phyloP scores from a whole-genome alignment of 163 green algal species.

The Scenedesmus sp. region DNA sequence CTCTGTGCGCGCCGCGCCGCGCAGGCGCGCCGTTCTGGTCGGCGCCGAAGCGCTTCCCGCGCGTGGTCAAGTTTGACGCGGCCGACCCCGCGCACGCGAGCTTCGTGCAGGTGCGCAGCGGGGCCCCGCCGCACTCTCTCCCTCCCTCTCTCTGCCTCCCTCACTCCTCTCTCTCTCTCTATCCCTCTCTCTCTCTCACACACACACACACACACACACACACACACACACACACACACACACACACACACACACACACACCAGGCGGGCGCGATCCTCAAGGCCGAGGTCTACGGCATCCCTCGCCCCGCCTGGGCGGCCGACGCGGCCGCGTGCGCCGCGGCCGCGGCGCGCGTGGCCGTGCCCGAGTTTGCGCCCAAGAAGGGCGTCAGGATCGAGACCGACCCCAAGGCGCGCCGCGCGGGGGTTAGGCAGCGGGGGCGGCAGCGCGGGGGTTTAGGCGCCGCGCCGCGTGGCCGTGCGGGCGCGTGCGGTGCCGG shows the following conservation, averaged over 20 bases:
- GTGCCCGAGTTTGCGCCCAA: slow-evolving; percentile 87
- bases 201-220: too few relatives aligned
- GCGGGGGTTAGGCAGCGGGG: neutral
- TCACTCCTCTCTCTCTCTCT: too few relatives aligned
- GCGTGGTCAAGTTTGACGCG: slow-evolving; percentile 79
- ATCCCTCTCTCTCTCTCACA: too few relatives aligned
- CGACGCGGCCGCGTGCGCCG: slow-evolving; percentile 65
- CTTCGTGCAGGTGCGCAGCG: slow-evolving; percentile 55
- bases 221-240: too few relatives aligned
- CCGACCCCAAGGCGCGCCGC: slow-evolving; percentile 92
- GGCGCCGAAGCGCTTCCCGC: slow-evolving; percentile 97
- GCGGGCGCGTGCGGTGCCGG: too few relatives aligned
- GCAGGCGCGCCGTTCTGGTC: slow-evolving; percentile 94
- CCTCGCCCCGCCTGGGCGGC: slow-evolving; percentile 77
- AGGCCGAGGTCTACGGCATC: slow-evolving; percentile 84
- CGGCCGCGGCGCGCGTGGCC: slow-evolving; percentile 59
- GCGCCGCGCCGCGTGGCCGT: too few relatives aligned
- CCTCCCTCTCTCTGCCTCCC: too few relatives aligned
- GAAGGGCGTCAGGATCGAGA: slow-evolving; percentile 95
- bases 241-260: too few relatives aligned
- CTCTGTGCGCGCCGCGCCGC: too few relatives aligned
- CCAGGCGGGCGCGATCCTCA: slow-evolving; percentile 67
- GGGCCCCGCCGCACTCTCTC: neutral
- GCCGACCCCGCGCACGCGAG: slow-evolving; percentile 73
- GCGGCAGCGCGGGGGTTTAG: neutral